Conservation (phyloP, 2,329 filamentous ascomycete species). For the Calonectria hongkongensis region DNA sequence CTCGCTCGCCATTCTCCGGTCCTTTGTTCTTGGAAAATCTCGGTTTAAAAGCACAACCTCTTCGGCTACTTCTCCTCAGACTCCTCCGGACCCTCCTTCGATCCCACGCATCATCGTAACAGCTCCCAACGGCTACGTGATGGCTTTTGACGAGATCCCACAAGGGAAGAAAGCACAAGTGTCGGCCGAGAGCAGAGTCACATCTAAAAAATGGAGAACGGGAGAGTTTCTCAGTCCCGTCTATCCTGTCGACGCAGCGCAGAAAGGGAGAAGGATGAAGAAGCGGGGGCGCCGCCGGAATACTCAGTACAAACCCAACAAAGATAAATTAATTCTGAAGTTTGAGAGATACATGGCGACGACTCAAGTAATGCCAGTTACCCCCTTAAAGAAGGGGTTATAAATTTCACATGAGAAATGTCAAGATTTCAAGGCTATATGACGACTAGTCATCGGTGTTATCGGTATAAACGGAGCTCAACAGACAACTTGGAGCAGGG, state of each 20-base stretch:
- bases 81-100: neutral
- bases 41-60: neutral
- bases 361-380: too few species aligned
- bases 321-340: neutral
- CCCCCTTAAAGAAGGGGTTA: too few species aligned
- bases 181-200: neutral
- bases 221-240: conserved; percentile 28
- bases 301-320: neutral
- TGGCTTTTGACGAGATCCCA: conserved; percentile 17
- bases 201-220: neutral
- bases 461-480: neutral
- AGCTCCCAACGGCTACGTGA: conserved; percentile 21
- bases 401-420: neutral
- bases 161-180: neutral
- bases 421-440: neutral
- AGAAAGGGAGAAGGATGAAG: neutral
- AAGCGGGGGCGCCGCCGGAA: neutral
- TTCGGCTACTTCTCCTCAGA: too few species aligned
- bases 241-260: conserved; percentile 1
- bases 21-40: neutral
- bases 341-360: neutral
- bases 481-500: neutral
- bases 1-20: neutral
- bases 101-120: conserved; percentile 41
- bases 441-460: neutral